These are phyloP conservation scores for Sequoiadendron giganteum DNA, from an alignment of 75 land plant genomes.

Conservation along the genomic window DNA sequence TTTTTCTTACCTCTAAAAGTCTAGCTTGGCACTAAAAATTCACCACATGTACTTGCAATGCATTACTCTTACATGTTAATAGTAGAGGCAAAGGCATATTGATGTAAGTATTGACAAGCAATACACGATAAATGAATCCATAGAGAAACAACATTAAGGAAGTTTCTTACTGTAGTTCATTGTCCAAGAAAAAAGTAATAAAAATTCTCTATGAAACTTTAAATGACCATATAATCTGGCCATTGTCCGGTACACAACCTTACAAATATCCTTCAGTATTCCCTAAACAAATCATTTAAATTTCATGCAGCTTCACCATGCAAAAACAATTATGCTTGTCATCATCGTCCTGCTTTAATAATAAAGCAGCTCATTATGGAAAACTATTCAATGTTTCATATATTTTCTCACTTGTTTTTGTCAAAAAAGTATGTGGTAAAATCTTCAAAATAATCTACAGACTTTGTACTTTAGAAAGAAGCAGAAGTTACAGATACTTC, in stretches of 20 bases:
- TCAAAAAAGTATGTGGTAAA: not conserved
- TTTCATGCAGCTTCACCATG: not conserved
- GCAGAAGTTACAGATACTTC: not conserved
- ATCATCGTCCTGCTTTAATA: not conserved
- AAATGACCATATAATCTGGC: not conserved
- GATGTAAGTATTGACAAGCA: not conserved
- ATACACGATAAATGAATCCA: not conserved
- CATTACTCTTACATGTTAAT: not conserved
- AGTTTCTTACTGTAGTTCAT: not conserved
- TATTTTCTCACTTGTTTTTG: not conserved
- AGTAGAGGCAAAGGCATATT: not conserved
- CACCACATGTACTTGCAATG: not conserved
- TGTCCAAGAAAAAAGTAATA: not conserved
- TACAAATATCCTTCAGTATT: not conserved
- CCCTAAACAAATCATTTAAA: not conserved
- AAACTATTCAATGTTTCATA: not conserved
- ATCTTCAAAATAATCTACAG: not conserved
- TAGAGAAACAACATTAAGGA: not conserved
- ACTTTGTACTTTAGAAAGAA: not conserved
- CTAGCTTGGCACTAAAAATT: not conserved
- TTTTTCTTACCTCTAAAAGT: not conserved
- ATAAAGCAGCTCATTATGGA: not conserved
- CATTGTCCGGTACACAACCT: not conserved
- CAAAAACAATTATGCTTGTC: not conserved
- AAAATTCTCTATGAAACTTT: not conserved